A percentile compares a stretch with the other conserved stretches of the same genome.
These are phyloP conservation scores for Violaceomyces palustris DNA, from an alignment of 1,284 basidiomycete species.

Conservation along the genomic window DNA sequence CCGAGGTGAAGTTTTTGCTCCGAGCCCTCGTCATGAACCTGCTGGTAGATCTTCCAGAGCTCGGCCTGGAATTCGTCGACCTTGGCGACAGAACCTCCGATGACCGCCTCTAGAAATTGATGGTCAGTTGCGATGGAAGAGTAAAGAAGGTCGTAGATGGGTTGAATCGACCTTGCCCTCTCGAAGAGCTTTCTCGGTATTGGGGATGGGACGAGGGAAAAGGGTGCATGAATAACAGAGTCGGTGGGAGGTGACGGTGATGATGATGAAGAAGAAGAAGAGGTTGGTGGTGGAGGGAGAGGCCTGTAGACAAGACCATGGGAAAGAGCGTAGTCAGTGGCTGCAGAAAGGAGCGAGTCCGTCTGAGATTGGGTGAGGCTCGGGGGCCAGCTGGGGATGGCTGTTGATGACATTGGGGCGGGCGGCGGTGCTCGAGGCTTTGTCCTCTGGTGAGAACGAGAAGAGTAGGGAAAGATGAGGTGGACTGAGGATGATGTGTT, in stretches of 20 bases:
- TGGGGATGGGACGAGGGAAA: slow-evolving; percentile 80
- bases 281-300: slow-evolving; percentile 52
- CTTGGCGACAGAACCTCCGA: slow-evolving; percentile 72
- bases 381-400: no score
- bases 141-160: slow-evolving; percentile 78
- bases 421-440: no score
- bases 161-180: slow-evolving; percentile 66
- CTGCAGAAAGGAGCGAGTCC: slow-evolving; percentile 62
- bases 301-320: slow-evolving; percentile 81
- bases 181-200: slow-evolving; percentile 72
- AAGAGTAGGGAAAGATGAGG: no score
- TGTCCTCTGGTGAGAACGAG: no score
- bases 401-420: slow-evolving; percentile 7
- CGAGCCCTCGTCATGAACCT: slow-evolving; percentile 52
- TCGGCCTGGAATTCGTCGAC: slow-evolving; percentile 82
- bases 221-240: slow-evolving; percentile 78
- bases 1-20: slow-evolving; percentile 75
- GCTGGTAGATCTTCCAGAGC: slow-evolving; percentile 80
- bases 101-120: slow-evolving; percentile 72
- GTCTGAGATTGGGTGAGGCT: slow-evolving; percentile 61
- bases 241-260: slow-evolving; percentile 54
- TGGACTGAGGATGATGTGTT: no score
- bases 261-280: slow-evolving; percentile 18
- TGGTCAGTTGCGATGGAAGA: slow-evolving; percentile 74
- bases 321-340: slow-evolving; percentile 77